Base-by-base conservation (phyloP, 768 basidiomycete genomes). In the Infundibulicybe gibba region DNA sequence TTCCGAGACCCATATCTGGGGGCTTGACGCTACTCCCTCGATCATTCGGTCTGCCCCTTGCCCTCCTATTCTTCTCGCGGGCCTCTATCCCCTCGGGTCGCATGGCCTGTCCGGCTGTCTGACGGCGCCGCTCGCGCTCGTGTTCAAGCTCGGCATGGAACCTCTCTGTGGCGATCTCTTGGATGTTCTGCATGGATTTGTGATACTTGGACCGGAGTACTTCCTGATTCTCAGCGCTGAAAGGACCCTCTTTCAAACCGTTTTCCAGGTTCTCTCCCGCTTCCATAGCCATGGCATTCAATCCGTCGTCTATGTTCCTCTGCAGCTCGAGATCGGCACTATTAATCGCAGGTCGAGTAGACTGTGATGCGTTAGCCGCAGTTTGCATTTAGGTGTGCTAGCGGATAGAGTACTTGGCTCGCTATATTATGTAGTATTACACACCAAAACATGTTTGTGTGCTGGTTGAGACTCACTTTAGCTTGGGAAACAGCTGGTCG, bases 211-310 rank as follows among this genome's bases (percentile, higher is more conserved):
- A 44, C 6, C 53, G 55, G 32, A 78, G 55, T 14, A 60, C 63
- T 11, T 72, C 62, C 5, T 54, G n/a, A n/a, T n/a, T n/a, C n/a
- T n/a, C n/a, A n/a, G n/a, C n/a, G n/a, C n/a, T n/a, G n/a, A n/a
- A n/a, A 58, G 76, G 50, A 47, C 61, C 56, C 62, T 73, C 62
- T 57, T 70, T 69, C 11, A 88, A 66, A 57, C 80, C 74, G 14
- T 66, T 61, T 32, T 79, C 71, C 32, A 79, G 62, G 48, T 77
- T 79, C 48, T 79, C 73, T 64, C 81, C 81, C n/a, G 87, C 79
- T 49, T 85, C 85, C 45, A 81, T 74, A 49, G 85, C 58, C 67
- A 77, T 71, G 21, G 57, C 46, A 41, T 60, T 45, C 16, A 72
- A 57, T 6, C 64, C 66, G 2, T 69, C 67, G 53, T 80, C 77